Evolutionary conservation across 148 eudicot genomes (phyloP), one percentile per base, ranked within the genome.

Genomic region (Rhododendron ovatum): DNA sequence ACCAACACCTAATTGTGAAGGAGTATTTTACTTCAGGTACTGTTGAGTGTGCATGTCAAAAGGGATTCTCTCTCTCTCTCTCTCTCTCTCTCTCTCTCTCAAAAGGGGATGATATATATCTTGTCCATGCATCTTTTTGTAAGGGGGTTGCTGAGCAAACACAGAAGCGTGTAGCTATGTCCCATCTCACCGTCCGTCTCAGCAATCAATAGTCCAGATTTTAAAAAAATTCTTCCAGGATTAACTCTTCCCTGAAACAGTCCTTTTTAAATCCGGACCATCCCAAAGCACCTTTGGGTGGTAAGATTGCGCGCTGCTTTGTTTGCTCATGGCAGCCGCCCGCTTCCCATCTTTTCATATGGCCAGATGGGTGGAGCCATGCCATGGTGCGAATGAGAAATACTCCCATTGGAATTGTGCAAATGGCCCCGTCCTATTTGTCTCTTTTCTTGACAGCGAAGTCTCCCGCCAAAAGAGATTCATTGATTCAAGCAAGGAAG

Each of bases 321-420:
- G 7, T 41, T 41, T 41, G 7, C 45, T 41, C 45, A 5, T 1
- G 0, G 45, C 8, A 41, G 1, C 1, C 45, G 2, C 45, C 7
- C 7, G 8, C 45, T 41, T 41, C 7, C 1, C 1, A 41, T 41
- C 45, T 41, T 41, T 6, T 41, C 45, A 48, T 26, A 47, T 48
- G 37, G 51, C 59, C 81, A 79, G 45, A 78, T 41, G 14, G 84
- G 89, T 88, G 91, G 90, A 89, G 84, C 85, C 65, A 78, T 82
- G 84, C 85, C 61, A 78, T 82, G 43, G 22, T 73, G 89, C 84
- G 82, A 80, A 85, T 73, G 88, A 59, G 65, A 45, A 78, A 85
- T 17, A 48, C 67, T 47, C 50, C 2, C 43, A 18, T 55, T 20
- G 39, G 30, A 14, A 84, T 86, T 43, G 61, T 53, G 82, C 84